phyloP scores from a whole-genome alignment of 2,329 filamentous ascomycete species.

The Knoxdaviesia capensis region DNA sequence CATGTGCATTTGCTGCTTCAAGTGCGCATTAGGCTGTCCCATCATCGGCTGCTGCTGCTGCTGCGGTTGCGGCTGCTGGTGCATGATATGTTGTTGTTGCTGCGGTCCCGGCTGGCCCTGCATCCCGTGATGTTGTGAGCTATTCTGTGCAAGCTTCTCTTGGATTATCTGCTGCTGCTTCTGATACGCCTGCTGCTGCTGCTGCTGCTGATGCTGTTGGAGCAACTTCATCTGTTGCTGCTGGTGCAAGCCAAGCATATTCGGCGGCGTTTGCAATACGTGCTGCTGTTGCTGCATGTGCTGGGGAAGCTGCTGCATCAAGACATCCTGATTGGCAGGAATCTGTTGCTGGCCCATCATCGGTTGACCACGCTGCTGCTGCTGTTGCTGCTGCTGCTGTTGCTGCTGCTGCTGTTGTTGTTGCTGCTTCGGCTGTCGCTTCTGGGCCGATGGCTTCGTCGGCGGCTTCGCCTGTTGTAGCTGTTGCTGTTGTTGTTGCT shows the following conservation, averaged over 20 bases:
- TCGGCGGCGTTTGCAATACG: too few relatives aligned
- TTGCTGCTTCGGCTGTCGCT: conserved; percentile 3
- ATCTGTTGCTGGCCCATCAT: conserved; percentile 3
- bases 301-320: too few relatives aligned
- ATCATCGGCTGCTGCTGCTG: background rate
- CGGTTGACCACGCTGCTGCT: conserved; percentile 3
- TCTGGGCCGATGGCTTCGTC: background rate
- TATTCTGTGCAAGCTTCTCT: background rate
- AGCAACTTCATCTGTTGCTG: conserved; percentile 1
- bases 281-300: too few relatives aligned
- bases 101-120: background rate
- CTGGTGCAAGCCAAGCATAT: background rate
- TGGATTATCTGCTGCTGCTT: conserved; percentile 1
- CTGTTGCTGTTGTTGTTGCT: conserved; percentile 1
- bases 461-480: background rate
- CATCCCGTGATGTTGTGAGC: background rate
- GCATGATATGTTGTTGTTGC: conserved; percentile 4
- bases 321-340: too few relatives aligned
- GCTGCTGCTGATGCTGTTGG: background rate
- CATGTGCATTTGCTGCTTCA: too few relatives aligned
- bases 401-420: conserved; percentile 1
- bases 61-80: background rate
- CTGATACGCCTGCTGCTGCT: conserved; percentile 2
- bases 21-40: too few relatives aligned
- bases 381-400: conserved; percentile 1